Evolutionary conservation across 1,284 basidiomycete species (phyloP), one percentile per base, ranked within the genome.

Genomic region (Porogramme epimiltina): DNA sequence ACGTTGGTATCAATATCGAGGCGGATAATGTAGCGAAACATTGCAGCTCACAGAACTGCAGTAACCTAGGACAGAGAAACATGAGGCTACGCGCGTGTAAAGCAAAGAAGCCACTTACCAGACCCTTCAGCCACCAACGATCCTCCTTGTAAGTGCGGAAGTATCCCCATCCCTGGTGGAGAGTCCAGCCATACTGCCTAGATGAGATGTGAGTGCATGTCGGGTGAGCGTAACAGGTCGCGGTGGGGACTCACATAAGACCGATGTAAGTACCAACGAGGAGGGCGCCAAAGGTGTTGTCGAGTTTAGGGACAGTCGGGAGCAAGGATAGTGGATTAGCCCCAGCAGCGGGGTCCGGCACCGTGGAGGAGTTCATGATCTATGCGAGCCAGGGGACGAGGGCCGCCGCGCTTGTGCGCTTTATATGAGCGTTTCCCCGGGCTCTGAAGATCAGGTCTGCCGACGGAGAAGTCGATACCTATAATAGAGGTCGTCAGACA

Each of bases 131-230:
- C 3, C 37, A 4, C 53, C 47, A 45, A 13, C 19, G 42, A 26
- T 58, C 56, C 1, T 41, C 36, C 2, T 25, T 25, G 28, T 58
- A 58, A 38, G 44, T 38, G 39, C 56, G 45, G 39, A 50, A 58
- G 28, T 58, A 58, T 16, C 33, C 26, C 26, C 55, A 55, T 38
- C 52, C 49, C 34, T 58, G 56, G 33, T 55, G 45, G 3, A 47
- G 37, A 4, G 53, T 58, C 56, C 52, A 55, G 6, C 56, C 56
- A 43, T 55, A 58, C 25, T 58, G 56, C 37, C 56, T 58, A 34
- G n/a, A n/a, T 28, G 25, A 4, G 22, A 9, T 15, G 19, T 6
- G 16, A 16, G 9, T 37, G 15, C 4, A n/a, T 13, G 28, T 37
- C 34, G 28, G n/a, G 16, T n/a, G 18, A 9, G 16, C 23, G 13